These are phyloP conservation scores for Phialophora tarda DNA, from an alignment of 2,329 filamentous ascomycete species.

Conservation along the genomic window DNA sequence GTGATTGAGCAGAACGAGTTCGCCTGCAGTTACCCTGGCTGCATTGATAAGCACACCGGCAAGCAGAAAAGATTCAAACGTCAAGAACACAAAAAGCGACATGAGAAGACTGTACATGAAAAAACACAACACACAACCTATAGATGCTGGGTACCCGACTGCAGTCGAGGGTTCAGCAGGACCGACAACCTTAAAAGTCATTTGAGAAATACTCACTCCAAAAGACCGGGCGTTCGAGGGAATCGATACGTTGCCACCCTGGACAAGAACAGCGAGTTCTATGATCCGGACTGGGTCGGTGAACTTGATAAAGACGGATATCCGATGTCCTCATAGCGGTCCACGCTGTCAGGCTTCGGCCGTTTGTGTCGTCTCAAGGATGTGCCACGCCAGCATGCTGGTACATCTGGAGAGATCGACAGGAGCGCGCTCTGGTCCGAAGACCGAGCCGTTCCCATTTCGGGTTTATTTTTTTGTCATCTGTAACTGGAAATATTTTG, in stretches of 20 bases:
- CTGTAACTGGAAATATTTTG: conserved; percentile 20
- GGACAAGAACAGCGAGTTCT: conserved; percentile 51
- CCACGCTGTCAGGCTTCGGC: background rate
- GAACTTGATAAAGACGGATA: conserved; percentile 51
- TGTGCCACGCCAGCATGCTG: conserved; percentile 2
- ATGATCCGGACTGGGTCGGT: conserved; percentile 52
- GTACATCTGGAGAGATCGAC: background rate
- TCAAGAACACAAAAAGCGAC: conserved; percentile 57
- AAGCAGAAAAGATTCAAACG: conserved; percentile 56
- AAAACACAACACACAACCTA: conserved; percentile 43
- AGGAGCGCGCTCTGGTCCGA: background rate
- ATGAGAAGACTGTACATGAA: conserved; percentile 55
- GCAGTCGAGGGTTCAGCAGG: conserved; percentile 50
- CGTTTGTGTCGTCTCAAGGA: background rate
- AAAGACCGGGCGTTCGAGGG: conserved; percentile 48
- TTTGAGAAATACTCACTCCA: conserved; percentile 55
- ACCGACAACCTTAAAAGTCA: conserved; percentile 55
- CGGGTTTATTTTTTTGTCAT: conserved; percentile 9
- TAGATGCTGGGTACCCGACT: conserved; percentile 51
- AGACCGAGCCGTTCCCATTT: conserved; percentile 4
- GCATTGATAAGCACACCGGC: conserved; percentile 46
- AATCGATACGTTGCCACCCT: conserved; percentile 55
- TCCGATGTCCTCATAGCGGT: conserved; percentile 41
- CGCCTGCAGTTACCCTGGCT: conserved; percentile 51
- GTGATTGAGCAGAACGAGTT: conserved; percentile 38